Percentiles rank a stretch among this genome's conserved stretches.
Conservation (phyloP, 2,329 filamentous ascomycete species). For the Chaetomium olivaceum region DNA sequence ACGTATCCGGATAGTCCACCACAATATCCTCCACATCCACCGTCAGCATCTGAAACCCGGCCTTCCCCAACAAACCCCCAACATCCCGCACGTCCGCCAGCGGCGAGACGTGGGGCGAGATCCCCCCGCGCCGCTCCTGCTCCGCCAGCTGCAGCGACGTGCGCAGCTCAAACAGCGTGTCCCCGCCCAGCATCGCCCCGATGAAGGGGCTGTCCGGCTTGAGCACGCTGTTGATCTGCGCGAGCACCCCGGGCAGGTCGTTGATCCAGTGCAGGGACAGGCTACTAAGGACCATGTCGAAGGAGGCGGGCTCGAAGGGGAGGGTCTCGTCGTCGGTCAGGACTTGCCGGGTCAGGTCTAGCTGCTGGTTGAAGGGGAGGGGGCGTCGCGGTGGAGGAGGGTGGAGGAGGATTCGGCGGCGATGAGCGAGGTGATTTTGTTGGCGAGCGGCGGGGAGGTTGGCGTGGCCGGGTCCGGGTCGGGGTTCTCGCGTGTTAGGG, state of each 20-base stretch:
- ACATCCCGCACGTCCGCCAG: constrained; percentile 90
- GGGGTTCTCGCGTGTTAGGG: constrained; percentile 70
- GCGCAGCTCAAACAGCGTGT: constrained; percentile 89
- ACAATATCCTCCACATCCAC: constrained; percentile 97
- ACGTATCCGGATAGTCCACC: constrained; percentile 87
- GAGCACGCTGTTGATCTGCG: constrained; percentile 81
- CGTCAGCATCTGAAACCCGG: constrained; percentile 93
- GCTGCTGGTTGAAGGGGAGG: constrained; percentile 70
- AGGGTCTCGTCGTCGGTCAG: constrained; percentile 72
- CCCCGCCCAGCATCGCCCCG: constrained; percentile 93
- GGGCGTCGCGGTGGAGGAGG: constrained; percentile 78
- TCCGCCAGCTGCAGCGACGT: constrained; percentile 92
- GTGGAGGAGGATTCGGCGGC: constrained; percentile 79
- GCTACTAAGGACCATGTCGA: constrained; percentile 88
- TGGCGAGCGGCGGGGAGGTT: constrained; percentile 65
- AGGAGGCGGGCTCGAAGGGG: constrained; percentile 73
- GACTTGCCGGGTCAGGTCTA: constrained; percentile 73
- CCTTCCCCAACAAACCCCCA: constrained; percentile 79
- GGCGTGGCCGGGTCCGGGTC: constrained; percentile 59
- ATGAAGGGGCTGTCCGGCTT: constrained; percentile 92
- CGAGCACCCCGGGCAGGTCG: constrained; percentile 81
- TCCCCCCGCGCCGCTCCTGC: constrained; percentile 84
- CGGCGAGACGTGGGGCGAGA: constrained; percentile 87
- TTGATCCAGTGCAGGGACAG: constrained; percentile 97
- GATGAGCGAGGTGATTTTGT: constrained; percentile 71